phyloP scores from a whole-genome alignment of 2,329 filamentous ascomycete genomes.

The Parasarocladium wereldwijsianum region DNA sequence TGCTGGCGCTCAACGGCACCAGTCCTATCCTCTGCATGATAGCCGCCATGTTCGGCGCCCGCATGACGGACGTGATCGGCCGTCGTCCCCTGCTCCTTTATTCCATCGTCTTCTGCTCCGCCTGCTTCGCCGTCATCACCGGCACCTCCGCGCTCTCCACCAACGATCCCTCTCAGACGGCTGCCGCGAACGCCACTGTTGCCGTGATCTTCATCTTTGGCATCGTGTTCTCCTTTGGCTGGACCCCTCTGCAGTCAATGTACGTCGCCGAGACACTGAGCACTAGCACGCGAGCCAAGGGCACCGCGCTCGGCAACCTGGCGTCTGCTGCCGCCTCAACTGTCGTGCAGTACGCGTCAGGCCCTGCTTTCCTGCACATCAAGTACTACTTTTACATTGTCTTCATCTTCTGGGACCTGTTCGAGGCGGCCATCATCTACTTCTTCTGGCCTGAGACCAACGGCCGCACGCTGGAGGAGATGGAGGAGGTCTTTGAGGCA shows the following conservation, averaged over 20 bases:
- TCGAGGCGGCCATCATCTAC: constrained; percentile 28
- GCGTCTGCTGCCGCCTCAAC: constrained; percentile 21
- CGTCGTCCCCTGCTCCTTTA: constrained; percentile 36
- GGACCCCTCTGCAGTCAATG: constrained; percentile 7
- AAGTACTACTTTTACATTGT: constrained; percentile 29
- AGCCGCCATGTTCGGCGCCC: constrained; percentile 36
- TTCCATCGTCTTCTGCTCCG: constrained; percentile 18
- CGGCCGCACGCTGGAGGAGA: constrained; percentile 36
- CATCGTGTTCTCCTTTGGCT: constrained; percentile 16
- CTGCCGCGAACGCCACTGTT: constrained; percentile 42
- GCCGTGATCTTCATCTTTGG: constrained; percentile 44
- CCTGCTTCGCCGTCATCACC: constrained; percentile 32
- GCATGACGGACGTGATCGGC: constrained; percentile 40
- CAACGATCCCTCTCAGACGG: constrained; percentile 18
- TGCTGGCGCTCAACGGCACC: constrained; percentile 34
- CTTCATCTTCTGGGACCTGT: constrained; percentile 28
- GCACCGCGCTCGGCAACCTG: constrained; percentile 23
- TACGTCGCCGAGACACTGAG: constrained; percentile 10
- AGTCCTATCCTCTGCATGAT: constrained; percentile 38
- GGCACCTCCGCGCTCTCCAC: constrained; percentile 33
- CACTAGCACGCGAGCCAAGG: constrained; percentile 10
- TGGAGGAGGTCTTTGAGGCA: constrained; percentile 35
- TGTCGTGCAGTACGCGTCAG: constrained; percentile 28
- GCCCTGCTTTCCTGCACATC: constrained; percentile 26
- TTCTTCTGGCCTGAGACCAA: constrained; percentile 35